Conservation (phyloP, 106 monocot genomes). For the Dendrobium chrysotoxum region DNA sequence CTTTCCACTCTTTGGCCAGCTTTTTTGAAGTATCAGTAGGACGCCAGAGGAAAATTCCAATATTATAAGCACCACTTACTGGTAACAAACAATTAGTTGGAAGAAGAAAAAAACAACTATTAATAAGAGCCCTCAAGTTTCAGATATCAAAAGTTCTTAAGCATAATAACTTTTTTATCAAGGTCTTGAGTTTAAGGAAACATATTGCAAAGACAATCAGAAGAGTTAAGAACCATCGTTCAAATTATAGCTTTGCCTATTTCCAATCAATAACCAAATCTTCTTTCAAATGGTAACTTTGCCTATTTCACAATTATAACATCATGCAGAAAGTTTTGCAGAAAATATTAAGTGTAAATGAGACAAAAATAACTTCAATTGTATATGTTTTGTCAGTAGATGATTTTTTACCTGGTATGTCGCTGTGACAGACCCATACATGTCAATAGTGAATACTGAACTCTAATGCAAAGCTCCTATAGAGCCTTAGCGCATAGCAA, state of each 20-base stretch:
- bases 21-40: slow-evolving; percentile 65
- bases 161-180: not conserved
- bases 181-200: not conserved
- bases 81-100: not conserved
- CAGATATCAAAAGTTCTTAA: not conserved
- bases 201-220: not conserved
- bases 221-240: not conserved
- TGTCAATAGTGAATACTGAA: too few species aligned
- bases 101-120: not conserved
- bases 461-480: too few species aligned
- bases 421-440: not conserved
- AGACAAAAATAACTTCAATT: not conserved
- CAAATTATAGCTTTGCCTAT: not conserved
- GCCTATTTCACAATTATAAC: not conserved
- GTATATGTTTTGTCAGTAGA: not conserved
- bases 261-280: not conserved
- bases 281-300: not conserved
- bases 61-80: slow-evolving; percentile 81
- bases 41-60: slow-evolving; percentile 94
- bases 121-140: not conserved
- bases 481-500: too few species aligned
- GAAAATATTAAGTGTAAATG: not conserved
- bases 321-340: not conserved
- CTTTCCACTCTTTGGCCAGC: slow-evolving; percentile 87
- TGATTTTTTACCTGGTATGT: not conserved